These are phyloP conservation scores for Colletotrichum ledebouriae DNA, from an alignment of 2,329 filamentous ascomycete species.

Conservation along the genomic window DNA sequence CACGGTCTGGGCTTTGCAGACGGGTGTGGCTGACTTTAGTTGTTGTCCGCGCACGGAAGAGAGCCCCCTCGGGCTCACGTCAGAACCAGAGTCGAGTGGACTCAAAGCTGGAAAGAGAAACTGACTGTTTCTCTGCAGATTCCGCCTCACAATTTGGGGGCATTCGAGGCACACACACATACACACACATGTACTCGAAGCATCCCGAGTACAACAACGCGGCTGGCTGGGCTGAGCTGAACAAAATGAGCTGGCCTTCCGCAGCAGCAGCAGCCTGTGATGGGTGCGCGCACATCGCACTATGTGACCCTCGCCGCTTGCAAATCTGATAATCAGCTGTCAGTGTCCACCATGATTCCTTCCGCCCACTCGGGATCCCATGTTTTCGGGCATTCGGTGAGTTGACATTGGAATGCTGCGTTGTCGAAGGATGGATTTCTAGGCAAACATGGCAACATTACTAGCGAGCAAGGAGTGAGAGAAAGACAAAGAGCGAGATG, in stretches of 20 bases:
- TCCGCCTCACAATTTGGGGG: background rate
- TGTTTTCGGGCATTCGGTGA: background rate
- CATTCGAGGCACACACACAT: too few species aligned
- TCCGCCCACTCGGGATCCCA: slow-evolving; percentile 6
- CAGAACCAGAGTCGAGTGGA: background rate
- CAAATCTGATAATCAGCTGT: slow-evolving; percentile 21
- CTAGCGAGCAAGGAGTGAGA: background rate
- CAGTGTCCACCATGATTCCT: slow-evolving; percentile 13
- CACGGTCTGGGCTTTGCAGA: background rate
- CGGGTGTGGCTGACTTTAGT: background rate
- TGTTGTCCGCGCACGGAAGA: background rate
- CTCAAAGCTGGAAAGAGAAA: background rate
- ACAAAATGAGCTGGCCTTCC: slow-evolving; percentile 3
- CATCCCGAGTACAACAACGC: too few species aligned
- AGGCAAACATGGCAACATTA: too few species aligned
- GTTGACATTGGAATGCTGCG: background rate
- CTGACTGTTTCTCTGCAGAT: background rate
- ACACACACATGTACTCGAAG: too few species aligned
- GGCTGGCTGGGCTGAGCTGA: too few species aligned
- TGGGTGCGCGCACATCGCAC: slow-evolving; percentile 8
- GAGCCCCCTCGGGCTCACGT: background rate
- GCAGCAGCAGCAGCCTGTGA: background rate
- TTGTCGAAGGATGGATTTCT: background rate
- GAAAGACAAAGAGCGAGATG: too few species aligned
- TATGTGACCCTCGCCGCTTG: slow-evolving; percentile 9